A percentile compares a stretch with the other conserved stretches of the same genome.
Evolutionary conservation across 169 alveolate genomes (phyloP).

Genomic region (Plasmodium coatneyi): DNA sequence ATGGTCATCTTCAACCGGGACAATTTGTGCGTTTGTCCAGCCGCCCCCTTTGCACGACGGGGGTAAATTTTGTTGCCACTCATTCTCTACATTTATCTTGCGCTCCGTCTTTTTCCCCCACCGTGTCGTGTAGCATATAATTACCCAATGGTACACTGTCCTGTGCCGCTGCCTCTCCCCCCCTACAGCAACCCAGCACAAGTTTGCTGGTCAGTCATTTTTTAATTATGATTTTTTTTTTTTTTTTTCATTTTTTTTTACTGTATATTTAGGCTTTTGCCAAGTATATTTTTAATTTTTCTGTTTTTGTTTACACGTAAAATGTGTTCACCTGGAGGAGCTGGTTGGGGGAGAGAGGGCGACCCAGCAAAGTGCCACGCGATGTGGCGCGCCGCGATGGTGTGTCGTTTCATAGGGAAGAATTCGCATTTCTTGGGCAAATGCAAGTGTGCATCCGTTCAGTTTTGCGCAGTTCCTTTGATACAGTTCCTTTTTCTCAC

Average conservation of each 20-base stretch:
- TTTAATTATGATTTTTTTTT: not conserved
- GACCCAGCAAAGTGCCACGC: not conserved
- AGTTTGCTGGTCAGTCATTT: not conserved
- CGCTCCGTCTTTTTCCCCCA: not conserved
- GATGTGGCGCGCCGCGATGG: not conserved
- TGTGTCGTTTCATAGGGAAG: not conserved
- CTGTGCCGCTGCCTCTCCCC: not conserved
- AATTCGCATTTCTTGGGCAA: not conserved
- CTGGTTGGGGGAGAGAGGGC: not conserved
- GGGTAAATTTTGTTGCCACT: not conserved
- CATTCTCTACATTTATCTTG: not conserved
- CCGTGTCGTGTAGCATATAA: not conserved
- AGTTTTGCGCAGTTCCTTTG: not conserved
- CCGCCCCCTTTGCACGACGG: not conserved
- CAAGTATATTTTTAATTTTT: not conserved
- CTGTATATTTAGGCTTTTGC: not conserved
- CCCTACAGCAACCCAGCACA: not conserved
- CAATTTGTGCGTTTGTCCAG: not conserved
- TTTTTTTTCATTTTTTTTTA: not conserved
- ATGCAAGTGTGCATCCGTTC: not conserved
- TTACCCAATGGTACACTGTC: not conserved
- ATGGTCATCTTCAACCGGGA: not conserved
- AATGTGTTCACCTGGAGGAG: not conserved
- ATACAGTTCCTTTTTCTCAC: not conserved
- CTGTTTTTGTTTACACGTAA: not conserved